A percentile compares a stretch with the other conserved stretches of the same genome.
phyloP scores from a whole-genome alignment of 2,329 filamentous ascomycete species.

The Hawksworthiomyces lignivorus region DNA sequence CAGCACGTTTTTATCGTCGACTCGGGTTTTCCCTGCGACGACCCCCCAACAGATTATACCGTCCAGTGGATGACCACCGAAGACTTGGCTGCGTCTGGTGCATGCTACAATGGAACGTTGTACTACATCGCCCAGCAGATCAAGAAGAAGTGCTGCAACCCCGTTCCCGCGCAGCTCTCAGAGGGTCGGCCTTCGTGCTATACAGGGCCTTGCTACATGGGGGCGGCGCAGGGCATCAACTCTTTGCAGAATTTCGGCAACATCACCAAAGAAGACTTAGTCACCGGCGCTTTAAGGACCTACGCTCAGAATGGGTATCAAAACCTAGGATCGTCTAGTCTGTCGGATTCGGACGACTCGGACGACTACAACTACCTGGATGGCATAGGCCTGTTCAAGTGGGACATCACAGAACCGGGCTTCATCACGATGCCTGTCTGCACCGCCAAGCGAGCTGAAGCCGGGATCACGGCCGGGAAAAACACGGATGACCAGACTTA shows the following conservation, averaged over 20 bases:
- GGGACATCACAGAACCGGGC: slow-evolving; percentile 27
- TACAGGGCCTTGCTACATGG: slow-evolving; percentile 21
- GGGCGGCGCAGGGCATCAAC: slow-evolving; percentile 12
- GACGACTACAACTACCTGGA: slow-evolving; percentile 19
- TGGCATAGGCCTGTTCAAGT: slow-evolving; percentile 19
- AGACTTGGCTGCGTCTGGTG: slow-evolving; percentile 13
- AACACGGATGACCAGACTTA: no score
- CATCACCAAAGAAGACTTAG: slow-evolving; percentile 20
- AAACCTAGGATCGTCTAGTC: no score
- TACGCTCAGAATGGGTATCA: slow-evolving; percentile 23
- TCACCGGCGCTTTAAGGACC: slow-evolving; percentile 21
- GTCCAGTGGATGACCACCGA: slow-evolving; percentile 18
- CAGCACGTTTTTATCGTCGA: slow-evolving; percentile 25
- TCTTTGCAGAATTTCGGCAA: no score
- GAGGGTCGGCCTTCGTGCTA: slow-evolving; percentile 23
- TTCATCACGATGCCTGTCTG: slow-evolving; percentile 31
- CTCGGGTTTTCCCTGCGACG: slow-evolving; percentile 22
- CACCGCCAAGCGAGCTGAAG: no score
- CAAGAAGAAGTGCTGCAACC: no score
- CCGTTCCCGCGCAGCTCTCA: slow-evolving; percentile 17
- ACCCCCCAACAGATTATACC: slow-evolving; percentile 14
- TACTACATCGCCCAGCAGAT: slow-evolving; percentile 31
- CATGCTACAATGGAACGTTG: slow-evolving; percentile 20
- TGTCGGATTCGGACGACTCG: slow-evolving; percentile 16
- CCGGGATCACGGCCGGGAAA: no score